A percentile compares a stretch with the other conserved stretches of the same genome.
phyloP scores from a whole-genome alignment of 768 basidiomycete genomes.

The Lactarius sp. region DNA sequence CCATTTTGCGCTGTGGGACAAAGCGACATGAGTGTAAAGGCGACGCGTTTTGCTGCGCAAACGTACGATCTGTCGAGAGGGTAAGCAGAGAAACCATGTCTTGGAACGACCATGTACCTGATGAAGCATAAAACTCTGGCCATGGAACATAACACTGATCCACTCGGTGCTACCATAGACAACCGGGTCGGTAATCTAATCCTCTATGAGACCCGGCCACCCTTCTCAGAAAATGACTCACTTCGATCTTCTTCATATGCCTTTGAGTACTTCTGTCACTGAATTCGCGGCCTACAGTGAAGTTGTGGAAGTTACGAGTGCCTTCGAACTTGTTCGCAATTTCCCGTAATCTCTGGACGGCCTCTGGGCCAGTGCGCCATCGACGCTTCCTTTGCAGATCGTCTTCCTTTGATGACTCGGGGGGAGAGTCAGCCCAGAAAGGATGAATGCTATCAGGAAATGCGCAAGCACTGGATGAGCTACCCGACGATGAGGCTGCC shows the following conservation, averaged over 20 bases:
- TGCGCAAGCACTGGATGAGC: slow-evolving; percentile 11
- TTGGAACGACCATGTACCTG: slow-evolving; percentile 55
- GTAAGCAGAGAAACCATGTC: slow-evolving; percentile 3
- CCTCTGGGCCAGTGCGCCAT: slow-evolving; percentile 58
- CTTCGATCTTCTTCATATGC: slow-evolving; percentile 86
- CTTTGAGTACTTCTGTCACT: slow-evolving; percentile 76
- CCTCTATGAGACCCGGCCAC: not conserved
- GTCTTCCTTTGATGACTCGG: slow-evolving; percentile 43
- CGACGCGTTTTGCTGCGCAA: slow-evolving; percentile 12
- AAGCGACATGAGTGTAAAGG: slow-evolving; percentile 22
- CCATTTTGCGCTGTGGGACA: slow-evolving; percentile 91
- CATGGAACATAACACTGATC: slow-evolving; percentile 90
- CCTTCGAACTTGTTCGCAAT: slow-evolving; percentile 68
- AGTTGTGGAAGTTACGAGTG: slow-evolving; percentile 97
- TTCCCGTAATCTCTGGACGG: slow-evolving; percentile 52
- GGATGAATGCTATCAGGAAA: slow-evolving; percentile 37
- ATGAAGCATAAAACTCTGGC: slow-evolving; percentile 98
- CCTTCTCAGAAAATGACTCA: slow-evolving; percentile 29
- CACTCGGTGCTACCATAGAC: slow-evolving; percentile 92
- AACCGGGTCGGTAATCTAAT: slow-evolving; percentile 74
- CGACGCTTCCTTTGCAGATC: slow-evolving; percentile 62
- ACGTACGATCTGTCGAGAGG: slow-evolving; percentile 45
- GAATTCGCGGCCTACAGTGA: slow-evolving; percentile 85
- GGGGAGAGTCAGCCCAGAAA: slow-evolving; percentile 54
- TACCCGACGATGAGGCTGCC: slow-evolving; percentile 29